phyloP scores from a whole-genome alignment of 2,329 filamentous ascomycete genomes.

The Colletotrichum horii region DNA sequence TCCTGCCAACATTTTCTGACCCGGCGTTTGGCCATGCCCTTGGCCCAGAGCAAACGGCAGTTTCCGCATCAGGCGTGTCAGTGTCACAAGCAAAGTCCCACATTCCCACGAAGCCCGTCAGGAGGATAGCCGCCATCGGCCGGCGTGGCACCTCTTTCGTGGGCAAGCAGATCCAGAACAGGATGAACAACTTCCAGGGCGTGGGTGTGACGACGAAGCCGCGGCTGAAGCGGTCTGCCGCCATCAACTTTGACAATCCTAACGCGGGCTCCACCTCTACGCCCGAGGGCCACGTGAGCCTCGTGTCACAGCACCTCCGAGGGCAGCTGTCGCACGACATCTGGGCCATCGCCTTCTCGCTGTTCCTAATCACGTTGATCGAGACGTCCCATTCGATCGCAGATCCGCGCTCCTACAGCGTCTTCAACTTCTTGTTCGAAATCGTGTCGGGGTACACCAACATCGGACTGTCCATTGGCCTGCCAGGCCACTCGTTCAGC shows the following conservation, averaged over 20 bases:
- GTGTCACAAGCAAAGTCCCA: slow-evolving; percentile 37
- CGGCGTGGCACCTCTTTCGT: slow-evolving; percentile 49
- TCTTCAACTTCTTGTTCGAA: slow-evolving; percentile 67
- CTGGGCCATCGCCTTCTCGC: slow-evolving; percentile 69
- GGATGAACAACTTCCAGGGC: slow-evolving; percentile 47
- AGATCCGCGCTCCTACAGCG: slow-evolving; percentile 57
- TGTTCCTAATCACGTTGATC: slow-evolving; percentile 64
- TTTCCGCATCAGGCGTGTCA: not conserved
- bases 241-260: slow-evolving; percentile 1
- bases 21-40: not conserved
- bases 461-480: slow-evolving; percentile 64
- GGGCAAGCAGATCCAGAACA: slow-evolving; percentile 57
- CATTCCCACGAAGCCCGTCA: slow-evolving; percentile 48
- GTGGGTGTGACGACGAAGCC: slow-evolving; percentile 40
- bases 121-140: slow-evolving; percentile 18
- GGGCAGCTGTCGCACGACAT: slow-evolving; percentile 70
- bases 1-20: not conserved
- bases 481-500: slow-evolving; percentile 58
- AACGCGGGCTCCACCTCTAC: slow-evolving; percentile 19
- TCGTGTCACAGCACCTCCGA: slow-evolving; percentile 61
- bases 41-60: not conserved
- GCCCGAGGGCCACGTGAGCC: slow-evolving; percentile 46
- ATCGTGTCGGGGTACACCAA: slow-evolving; percentile 64
- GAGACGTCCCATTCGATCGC: slow-evolving; percentile 60
- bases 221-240: slow-evolving; percentile 12